Conservation (phyloP, 2,329 filamentous ascomycete species). For the Diplocarpon rosae region DNA sequence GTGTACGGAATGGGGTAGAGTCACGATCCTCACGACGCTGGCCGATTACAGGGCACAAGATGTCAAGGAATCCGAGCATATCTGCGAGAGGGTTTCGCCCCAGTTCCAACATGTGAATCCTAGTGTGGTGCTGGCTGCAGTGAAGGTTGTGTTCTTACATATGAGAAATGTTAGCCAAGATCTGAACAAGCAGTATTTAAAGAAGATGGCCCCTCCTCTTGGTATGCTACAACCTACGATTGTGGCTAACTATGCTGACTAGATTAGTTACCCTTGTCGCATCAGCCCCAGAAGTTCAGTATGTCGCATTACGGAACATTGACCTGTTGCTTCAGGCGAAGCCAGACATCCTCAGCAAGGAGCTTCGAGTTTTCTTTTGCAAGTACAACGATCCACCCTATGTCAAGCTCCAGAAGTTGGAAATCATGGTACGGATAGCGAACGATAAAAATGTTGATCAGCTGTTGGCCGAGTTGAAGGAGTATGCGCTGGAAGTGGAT, state of each 20-base stretch:
- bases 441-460: slow-evolving; percentile 97
- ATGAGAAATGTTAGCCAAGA: slow-evolving; percentile 79
- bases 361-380: slow-evolving; percentile 97
- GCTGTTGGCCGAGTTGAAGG: slow-evolving; percentile 84
- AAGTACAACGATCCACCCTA: slow-evolving; percentile 99
- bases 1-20: slow-evolving; percentile 95
- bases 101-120: slow-evolving; percentile 99
- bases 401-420: slow-evolving; percentile 92
- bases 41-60: slow-evolving; percentile 82
- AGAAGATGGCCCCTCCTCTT: slow-evolving; percentile 96
- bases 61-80: slow-evolving; percentile 92
- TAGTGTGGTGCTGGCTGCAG: slow-evolving; percentile 90
- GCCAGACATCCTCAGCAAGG: slow-evolving; percentile 92
- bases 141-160: slow-evolving; percentile 95
- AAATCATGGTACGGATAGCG: slow-evolving; percentile 98
- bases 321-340: slow-evolving; percentile 92
- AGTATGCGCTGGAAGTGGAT: slow-evolving; percentile 95
- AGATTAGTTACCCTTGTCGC: slow-evolving; percentile 79
- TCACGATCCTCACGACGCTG: slow-evolving; percentile 82
- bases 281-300: slow-evolving; percentile 93
- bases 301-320: slow-evolving; percentile 92
- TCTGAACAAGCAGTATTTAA: slow-evolving; percentile 72
- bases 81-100: slow-evolving; percentile 89
- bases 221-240: slow-evolving; percentile 41
- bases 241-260: slow-evolving; percentile 8